Evolutionary conservation across 768 basidiomycete species (phyloP), one percentile per base, ranked within the genome.

Genomic region (Tylopilus vinaceipallidus): DNA sequence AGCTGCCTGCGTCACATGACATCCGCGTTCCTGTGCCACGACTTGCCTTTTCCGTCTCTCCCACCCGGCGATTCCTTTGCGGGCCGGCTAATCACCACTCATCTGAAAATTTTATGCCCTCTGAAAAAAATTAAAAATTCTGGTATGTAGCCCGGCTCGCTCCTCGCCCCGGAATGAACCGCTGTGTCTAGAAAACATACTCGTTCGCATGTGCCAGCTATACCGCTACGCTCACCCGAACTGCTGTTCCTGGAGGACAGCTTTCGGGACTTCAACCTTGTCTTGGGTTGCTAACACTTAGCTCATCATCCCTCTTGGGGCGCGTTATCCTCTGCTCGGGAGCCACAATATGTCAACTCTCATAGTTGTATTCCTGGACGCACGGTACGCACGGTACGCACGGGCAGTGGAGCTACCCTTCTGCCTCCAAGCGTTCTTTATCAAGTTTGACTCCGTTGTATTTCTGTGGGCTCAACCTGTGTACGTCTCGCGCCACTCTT

Each of bases 261-360:
- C 11, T 19, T 49, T 42, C 60, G 60, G 60, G 47, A 37, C 39
- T 59, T 52, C 9, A 61, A 62, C 57, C 47, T 62, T 61, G 57
- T 52, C 8, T 24, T 52, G 45, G 45, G 36, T 62, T 52, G 50
- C 53, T 42, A 51, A 36, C 6, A 12, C 27, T 29, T 16, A n/a
- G 8, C n/a, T 6, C 20, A 11, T 56, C 53, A 11, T 57, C 56
- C 39, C 49, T 62, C 59, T 50, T 20, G 55, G 60, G 6, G 8
- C 33, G 14, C 42, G 26, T 57, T 57, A 42, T 50, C 42, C 47
- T 24, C 26, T 6, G 24, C 20, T 10, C 13, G 19, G 0, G 16
- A 37, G 45, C 48, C 59, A 52, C 60, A 40, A 11, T 7, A 39
- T 13, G 9, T 40, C 7, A 26, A 19, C 9, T 23, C n/a, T n/a